Conservation (phyloP, 2,329 filamentous ascomycete species). For the Dothistroma pini region DNA sequence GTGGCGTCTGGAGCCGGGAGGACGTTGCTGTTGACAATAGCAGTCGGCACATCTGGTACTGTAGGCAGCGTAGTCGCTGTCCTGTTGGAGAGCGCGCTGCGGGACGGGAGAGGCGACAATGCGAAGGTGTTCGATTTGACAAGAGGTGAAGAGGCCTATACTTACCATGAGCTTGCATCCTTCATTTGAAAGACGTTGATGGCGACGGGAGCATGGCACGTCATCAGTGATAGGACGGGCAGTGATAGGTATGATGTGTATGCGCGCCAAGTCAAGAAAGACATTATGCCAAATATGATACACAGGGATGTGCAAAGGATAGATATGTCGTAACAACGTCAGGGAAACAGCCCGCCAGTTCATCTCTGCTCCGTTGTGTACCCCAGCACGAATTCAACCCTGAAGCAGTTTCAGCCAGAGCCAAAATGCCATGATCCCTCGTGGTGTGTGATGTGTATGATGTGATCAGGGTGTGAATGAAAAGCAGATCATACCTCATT, state of each 20-base stretch:
- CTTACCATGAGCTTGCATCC: conserved; percentile 30
- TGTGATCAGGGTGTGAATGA: conserved; percentile 24
- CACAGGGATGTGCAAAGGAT: background rate
- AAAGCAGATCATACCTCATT: conserved; percentile 81
- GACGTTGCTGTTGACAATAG: background rate
- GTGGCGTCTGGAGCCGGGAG: background rate
- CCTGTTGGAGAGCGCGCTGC: background rate
- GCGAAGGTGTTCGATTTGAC: conserved; percentile 2
- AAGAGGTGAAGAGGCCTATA: conserved; percentile 16
- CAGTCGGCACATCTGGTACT: background rate
- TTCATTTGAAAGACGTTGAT: conserved; percentile 2
- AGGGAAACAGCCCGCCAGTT: background rate
- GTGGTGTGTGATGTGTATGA: background rate
- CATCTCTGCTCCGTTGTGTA: background rate
- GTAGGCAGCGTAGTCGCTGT: background rate
- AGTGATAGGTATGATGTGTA: background rate
- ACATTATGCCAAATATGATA: conserved; percentile 4
- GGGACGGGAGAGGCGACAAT: background rate
- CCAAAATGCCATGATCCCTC: background rate
- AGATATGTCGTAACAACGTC: background rate
- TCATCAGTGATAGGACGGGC: background rate
- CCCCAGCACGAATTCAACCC: background rate
- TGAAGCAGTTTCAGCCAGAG: conserved; percentile 4
- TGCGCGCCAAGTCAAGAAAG: background rate
- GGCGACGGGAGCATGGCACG: conserved; percentile 3